Evolutionary conservation across 2,329 filamentous ascomycete genomes (phyloP).

Genomic region (Cladophialophora psammophila): DNA sequence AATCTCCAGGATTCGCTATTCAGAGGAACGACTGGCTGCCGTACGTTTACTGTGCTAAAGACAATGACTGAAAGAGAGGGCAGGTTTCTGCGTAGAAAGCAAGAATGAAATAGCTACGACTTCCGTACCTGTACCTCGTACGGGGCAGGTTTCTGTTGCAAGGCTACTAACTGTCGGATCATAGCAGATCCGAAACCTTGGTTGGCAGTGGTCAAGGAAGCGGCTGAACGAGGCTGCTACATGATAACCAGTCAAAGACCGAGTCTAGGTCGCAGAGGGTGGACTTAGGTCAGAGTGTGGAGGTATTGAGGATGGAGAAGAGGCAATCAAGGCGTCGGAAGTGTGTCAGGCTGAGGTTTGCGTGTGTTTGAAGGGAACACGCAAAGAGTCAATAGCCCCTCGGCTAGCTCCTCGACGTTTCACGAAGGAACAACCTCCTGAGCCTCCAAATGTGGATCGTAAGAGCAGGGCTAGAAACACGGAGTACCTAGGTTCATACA

Average conservation of each 20-base stretch:
- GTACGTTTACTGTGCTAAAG: neutral
- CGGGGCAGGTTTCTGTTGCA: neutral
- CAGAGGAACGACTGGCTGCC: conserved; percentile 8
- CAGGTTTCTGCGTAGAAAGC: neutral
- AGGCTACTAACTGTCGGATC: conserved; percentile 11
- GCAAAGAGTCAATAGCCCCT: neutral
- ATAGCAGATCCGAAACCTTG: conserved; percentile 18
- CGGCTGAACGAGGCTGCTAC: neutral
- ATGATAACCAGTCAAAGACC: neutral
- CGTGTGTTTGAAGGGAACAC: neutral
- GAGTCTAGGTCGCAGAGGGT: neutral
- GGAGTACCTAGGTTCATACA: no score
- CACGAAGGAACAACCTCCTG: conserved; percentile 3
- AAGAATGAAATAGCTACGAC: conserved; percentile 2
- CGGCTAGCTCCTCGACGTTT: neutral
- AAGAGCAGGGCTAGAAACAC: neutral
- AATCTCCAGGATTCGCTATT: conserved; percentile 7
- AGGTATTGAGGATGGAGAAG: neutral
- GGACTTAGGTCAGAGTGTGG: neutral
- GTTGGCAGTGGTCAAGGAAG: conserved; percentile 4
- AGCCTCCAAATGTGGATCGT: neutral
- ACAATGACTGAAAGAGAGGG: neutral
- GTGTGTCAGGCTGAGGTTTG: conserved; percentile 3
- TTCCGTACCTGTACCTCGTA: neutral
- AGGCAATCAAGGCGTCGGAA: neutral